Base-by-base conservation (phyloP, 2,329 filamentous ascomycete genomes). In the Scedosporium apiospermum region DNA sequence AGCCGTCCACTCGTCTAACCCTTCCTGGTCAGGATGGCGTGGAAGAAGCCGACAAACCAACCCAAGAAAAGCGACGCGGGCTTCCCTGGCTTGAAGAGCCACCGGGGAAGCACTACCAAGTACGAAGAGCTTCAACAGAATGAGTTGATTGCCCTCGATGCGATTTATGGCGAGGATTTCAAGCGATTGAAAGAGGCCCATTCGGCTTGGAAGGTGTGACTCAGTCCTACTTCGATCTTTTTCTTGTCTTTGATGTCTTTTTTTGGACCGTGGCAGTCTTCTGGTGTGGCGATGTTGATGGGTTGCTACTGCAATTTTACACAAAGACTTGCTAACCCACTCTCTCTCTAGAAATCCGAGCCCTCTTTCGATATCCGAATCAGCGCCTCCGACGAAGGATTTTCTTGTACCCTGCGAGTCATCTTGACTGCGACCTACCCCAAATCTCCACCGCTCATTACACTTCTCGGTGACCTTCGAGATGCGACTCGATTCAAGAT, bases 141-240 rank as follows among this genome's bases (percentile, higher is more conserved):
- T 71, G 95, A 98, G 77, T 81, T 96, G 63, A 84, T 95, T 71
- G 93, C 87, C 55, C 80, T 98, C 64, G 83, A 89, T 69, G 90
- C 93, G 51, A 96, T 98, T 59, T 98, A 95, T 71, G 88, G 88
- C 67, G 91, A 96, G 64, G 93, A 97, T 71, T 97, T 91, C 71
- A 81, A 88, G 68, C 86, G 88, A 71, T 84, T 91, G 69, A 84
- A 88, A 69, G 83, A 84, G 60, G 83, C 83, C 64, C 84, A 86
- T 64, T 82, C 85, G 67, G 93, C 92, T 49, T 98, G 93, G 93
- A 92, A 96, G 80, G 89, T 91, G 80, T 70, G 64, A 53, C 79
- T 49, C 23, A 57, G 7, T 38, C 16, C 30, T 26, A 18, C 14
- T 38, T 23, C 30, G n/a, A 16, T 58, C 14, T 30, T n/a, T n/a